Base-by-base conservation (phyloP, 2,329 filamentous ascomycete species). In the Pseudophaeomoniella oleicola region DNA sequence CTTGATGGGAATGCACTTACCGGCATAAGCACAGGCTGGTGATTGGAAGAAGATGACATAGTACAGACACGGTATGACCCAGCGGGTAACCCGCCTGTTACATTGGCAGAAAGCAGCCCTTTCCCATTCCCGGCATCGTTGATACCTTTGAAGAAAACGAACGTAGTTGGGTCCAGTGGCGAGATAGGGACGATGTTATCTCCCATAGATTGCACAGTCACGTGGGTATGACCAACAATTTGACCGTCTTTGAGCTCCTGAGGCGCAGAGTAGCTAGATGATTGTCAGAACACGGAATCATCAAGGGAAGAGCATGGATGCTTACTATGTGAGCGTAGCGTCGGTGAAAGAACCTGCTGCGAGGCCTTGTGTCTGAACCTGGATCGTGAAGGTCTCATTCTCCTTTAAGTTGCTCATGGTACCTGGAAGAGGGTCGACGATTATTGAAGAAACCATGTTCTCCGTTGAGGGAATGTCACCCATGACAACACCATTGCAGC, bases 31-130 rank as follows among this genome's bases (percentile, higher is more conserved):
- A 73, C 70, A 11, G 68, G 69, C 51, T 72, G 69, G 50, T 80
- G 75, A 61, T 79, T 80, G 46, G 71, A 60, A 13, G 75, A 58
- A 42, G 66, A 58, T 16, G 66, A 64, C 69, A 80, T 75, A 48
- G 69, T 72, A 64, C 75, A 80, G 42, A 76, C 56, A 46, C 75
- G 72, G 58, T 78, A 80, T 59, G 71, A 73, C 22, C 75, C 74
- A 3, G 64, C 60, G 3, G 72, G 71, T 2, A 79, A 67, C 47
- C 74, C 75, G 38, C 66, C 70, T 1, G 59, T 56, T 15, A 79
- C 74, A 2, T 52, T 56, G 29, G 73, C 68, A 10, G 59, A 54
- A 9, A 79, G 59, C 4, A 63, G 57, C 34, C 73, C 73, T 2
- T 69, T 47, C 19, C 66, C 67, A 47, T 78, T 66, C 19, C 72